These are phyloP conservation scores for Aspergillus pseudotamarii DNA, from an alignment of 2,329 filamentous ascomycete genomes.

Conservation along the genomic window DNA sequence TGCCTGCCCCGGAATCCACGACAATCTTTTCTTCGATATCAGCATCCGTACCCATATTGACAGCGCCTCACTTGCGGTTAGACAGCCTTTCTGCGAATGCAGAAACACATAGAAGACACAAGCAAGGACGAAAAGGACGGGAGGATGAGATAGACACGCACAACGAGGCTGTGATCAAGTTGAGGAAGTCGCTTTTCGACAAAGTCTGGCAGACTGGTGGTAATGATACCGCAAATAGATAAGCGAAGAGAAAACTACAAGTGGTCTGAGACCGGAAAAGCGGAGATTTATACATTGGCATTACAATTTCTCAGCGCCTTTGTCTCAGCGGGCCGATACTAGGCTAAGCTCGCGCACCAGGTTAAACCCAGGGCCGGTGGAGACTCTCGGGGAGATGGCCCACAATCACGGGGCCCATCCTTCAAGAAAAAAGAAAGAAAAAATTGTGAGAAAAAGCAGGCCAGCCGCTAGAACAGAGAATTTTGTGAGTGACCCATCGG, in stretches of 20 bases:
- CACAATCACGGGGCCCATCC: constrained; percentile 7
- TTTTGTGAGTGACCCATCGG: constrained; percentile 14
- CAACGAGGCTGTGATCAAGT: background rate
- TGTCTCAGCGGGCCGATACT: constrained; percentile 9
- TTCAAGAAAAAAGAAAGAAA: background rate
- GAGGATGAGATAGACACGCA: background rate
- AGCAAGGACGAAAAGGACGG: background rate
- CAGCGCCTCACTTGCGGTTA: background rate
- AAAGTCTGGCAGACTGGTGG: background rate
- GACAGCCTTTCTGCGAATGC: background rate
- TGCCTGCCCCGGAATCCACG: constrained; percentile 10
- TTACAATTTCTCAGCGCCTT: constrained; percentile 4
- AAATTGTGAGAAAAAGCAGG: background rate
- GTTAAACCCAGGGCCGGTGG: constrained; percentile 5
- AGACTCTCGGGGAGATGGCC: constrained; percentile 3
- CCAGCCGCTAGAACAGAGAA: constrained; percentile 1
- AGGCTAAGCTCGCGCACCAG: constrained; percentile 19
- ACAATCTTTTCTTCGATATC: constrained; percentile 29
- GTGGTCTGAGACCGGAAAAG: background rate
- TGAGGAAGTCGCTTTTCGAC: background rate
- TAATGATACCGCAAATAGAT: background rate
- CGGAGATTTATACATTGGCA: constrained; percentile 6
- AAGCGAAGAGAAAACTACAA: background rate
- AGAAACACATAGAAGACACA: background rate
- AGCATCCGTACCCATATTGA: constrained; percentile 24